These are phyloP conservation scores for Solanum sejunctum DNA, from an alignment of 257 asterid species.

Conservation along the genomic window DNA sequence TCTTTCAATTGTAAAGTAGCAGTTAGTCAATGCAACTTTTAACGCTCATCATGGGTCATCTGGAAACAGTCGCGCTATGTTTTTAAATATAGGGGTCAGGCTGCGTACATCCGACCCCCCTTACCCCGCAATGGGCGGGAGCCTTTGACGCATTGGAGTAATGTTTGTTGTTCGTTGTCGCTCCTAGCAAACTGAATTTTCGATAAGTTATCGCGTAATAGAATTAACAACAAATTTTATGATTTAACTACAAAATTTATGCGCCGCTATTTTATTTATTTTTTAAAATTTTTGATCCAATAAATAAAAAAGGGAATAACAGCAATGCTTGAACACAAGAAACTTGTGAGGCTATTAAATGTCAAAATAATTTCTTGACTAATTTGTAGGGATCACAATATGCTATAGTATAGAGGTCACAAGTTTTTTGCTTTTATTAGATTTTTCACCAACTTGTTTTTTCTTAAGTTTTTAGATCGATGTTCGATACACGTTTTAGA, in stretches of 20 bases:
- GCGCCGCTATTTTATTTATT: neutral
- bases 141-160: too few relatives aligned
- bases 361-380: neutral
- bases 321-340: neutral
- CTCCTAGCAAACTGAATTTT: neutral
- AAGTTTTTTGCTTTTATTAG: neutral
- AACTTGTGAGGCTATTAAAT: neutral
- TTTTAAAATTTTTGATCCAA: neutral
- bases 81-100: too few relatives aligned
- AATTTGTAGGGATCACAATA: neutral
- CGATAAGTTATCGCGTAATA: neutral
- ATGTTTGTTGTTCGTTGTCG: too few relatives aligned
- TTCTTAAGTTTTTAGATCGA: too few relatives aligned
- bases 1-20: too few relatives aligned
- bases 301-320: neutral
- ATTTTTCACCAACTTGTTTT: neutral
- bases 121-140: too few relatives aligned
- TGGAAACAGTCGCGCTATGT: too few relatives aligned
- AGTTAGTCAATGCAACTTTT: too few relatives aligned
- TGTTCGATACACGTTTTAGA: rapidly evolving
- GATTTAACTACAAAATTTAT: neutral
- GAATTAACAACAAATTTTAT: neutral
- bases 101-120: too few relatives aligned
- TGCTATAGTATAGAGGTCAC: conserved; percentile 1
- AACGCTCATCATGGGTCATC: too few relatives aligned